These are phyloP conservation scores for Fusarium sp. DNA, from an alignment of 2,329 filamentous ascomycete species.

Conservation along the genomic window DNA sequence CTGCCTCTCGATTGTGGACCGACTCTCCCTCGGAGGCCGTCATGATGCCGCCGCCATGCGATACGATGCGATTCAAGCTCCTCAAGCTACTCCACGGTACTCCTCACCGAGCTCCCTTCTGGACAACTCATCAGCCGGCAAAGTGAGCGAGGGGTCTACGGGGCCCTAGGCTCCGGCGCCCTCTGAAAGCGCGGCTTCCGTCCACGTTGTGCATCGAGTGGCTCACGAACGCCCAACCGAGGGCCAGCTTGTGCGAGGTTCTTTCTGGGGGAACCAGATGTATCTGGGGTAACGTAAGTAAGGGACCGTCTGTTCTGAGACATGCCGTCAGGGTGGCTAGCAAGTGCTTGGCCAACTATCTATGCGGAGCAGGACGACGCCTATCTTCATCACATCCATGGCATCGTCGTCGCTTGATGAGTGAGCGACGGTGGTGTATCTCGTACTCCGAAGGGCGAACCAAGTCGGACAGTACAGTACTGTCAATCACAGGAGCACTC, in stretches of 20 bases:
- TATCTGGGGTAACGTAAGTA: conserved; percentile 44
- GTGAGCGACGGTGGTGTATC: neutral
- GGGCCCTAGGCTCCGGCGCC: conserved; percentile 7
- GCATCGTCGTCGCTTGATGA: conserved; percentile 11
- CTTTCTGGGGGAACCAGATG: conserved; percentile 34
- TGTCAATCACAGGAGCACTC: conserved; percentile 15
- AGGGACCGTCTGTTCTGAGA: conserved; percentile 22
- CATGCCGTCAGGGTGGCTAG: conserved; percentile 1
- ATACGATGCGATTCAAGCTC: conserved; percentile 17
- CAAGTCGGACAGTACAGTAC: conserved; percentile 4
- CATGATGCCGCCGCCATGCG: conserved; percentile 13
- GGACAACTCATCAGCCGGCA: conserved; percentile 30
- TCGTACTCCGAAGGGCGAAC: neutral
- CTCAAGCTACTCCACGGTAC: conserved; percentile 16
- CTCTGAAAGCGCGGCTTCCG: conserved; percentile 34
- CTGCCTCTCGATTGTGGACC: conserved; percentile 20
- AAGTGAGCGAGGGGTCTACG: conserved; percentile 16
- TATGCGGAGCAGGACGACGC: conserved; percentile 1
- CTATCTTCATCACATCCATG: neutral
- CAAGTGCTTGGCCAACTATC: conserved; percentile 13
- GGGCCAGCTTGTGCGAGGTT: conserved; percentile 29
- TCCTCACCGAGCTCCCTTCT: conserved; percentile 34
- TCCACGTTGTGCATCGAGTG: conserved; percentile 50
- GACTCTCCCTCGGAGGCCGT: conserved; percentile 30
- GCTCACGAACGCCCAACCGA: conserved; percentile 33